Percentiles rank a stretch among this genome's conserved stretches.
Evolutionary conservation across 2,329 filamentous ascomycete genomes (phyloP).

Genomic region (Pestalotiopsis sp.): DNA sequence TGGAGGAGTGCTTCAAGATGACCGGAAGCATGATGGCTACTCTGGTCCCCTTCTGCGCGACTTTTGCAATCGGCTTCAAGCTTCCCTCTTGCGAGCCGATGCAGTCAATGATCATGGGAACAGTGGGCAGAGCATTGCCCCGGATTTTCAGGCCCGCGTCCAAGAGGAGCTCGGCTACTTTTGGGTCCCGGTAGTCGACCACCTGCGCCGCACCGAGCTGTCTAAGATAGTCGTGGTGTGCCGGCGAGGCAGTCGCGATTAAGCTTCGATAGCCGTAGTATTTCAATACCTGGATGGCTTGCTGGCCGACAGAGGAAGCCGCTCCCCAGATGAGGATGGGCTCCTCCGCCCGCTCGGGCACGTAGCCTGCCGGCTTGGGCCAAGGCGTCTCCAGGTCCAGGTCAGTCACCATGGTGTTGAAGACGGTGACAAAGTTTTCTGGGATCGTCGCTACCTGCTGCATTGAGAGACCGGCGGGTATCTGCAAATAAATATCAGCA

Average conservation of each 20-base stretch:
- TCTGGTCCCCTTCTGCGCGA: constrained; percentile 50
- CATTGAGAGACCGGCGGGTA: constrained; percentile 24
- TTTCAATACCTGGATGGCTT: constrained; percentile 50
- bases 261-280: constrained; percentile 56
- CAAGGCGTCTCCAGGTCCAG: constrained; percentile 58
- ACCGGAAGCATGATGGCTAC: constrained; percentile 65
- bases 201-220: constrained; percentile 42
- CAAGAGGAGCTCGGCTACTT: constrained; percentile 36
- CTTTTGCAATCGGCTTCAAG: constrained; percentile 48
- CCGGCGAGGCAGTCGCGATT: constrained; percentile 48
- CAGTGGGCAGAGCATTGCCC: constrained; percentile 19
- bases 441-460: constrained; percentile 45
- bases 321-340: constrained; percentile 56
- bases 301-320: constrained; percentile 54
- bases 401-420: constrained; percentile 55
- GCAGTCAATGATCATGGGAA: constrained; percentile 57
- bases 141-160: constrained; percentile 21
- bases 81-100: constrained; percentile 53
- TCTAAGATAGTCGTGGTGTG: constrained; percentile 46
- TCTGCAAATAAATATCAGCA: not conserved
- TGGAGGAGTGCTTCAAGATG: constrained; percentile 54
- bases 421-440: constrained; percentile 61
- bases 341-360: constrained; percentile 35
- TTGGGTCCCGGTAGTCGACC: constrained; percentile 48
- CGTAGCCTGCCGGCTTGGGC: constrained; percentile 50